phyloP scores from a whole-genome alignment of 2,329 filamentous ascomycete genomes.

The Ophiostoma sp. region DNA sequence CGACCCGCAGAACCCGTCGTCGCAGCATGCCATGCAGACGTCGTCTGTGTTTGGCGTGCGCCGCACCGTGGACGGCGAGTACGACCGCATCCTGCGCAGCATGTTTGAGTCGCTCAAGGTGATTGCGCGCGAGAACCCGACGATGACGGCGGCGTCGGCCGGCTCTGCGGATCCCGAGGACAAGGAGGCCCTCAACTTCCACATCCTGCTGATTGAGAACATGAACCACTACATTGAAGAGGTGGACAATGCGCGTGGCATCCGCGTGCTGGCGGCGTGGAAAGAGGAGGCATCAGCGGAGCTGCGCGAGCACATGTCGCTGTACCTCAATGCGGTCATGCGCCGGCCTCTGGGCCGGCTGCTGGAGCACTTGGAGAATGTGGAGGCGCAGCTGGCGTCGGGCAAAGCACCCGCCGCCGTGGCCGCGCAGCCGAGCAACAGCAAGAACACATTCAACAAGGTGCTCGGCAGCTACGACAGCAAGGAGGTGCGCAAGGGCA shows the following conservation, averaged over 20 bases:
- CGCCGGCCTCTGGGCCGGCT: slow-evolving; percentile 83
- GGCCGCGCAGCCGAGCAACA: slow-evolving; percentile 75
- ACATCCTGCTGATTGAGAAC: slow-evolving; percentile 95
- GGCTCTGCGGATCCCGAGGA: slow-evolving; percentile 64
- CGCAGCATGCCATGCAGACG: slow-evolving; percentile 30
- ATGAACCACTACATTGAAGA: slow-evolving; percentile 98
- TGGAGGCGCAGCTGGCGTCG: slow-evolving; percentile 64
- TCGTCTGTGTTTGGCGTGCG: slow-evolving; percentile 57
- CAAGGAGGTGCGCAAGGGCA: slow-evolving; percentile 83
- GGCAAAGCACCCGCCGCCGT: slow-evolving; percentile 60
- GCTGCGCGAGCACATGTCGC: slow-evolving; percentile 76
- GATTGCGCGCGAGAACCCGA: slow-evolving; percentile 69
- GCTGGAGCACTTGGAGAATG: slow-evolving; percentile 84
- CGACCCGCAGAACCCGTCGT: neutral
- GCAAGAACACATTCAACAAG: slow-evolving; percentile 78
- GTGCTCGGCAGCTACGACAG: slow-evolving; percentile 72
- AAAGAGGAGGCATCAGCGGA: slow-evolving; percentile 70
- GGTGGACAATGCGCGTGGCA: slow-evolving; percentile 64
- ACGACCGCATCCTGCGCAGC: slow-evolving; percentile 79
- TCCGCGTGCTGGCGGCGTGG: slow-evolving; percentile 78
- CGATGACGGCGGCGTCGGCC: slow-evolving; percentile 25
- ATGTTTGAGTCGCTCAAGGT: slow-evolving; percentile 98
- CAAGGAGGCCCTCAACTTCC: slow-evolving; percentile 94
- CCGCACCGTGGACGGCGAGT: slow-evolving; percentile 76
- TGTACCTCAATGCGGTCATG: slow-evolving; percentile 85